Percentiles rank a stretch among this genome's conserved stretches.
These are phyloP conservation scores for Talaromyces pinophilus DNA, from an alignment of 2,329 filamentous ascomycete genomes.

Conservation along the genomic window DNA sequence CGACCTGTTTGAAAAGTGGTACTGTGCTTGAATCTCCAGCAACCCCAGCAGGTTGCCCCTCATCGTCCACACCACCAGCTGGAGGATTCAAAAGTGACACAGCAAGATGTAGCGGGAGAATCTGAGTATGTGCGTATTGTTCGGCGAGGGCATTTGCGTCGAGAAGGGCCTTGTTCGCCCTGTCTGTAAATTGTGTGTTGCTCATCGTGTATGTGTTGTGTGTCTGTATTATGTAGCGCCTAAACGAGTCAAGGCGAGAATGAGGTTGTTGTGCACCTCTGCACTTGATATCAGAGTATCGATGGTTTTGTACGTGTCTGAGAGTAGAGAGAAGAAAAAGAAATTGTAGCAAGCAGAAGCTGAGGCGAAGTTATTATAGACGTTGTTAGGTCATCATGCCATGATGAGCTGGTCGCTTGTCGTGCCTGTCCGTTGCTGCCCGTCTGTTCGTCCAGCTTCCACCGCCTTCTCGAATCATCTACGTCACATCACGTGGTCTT, in stretches of 20 bases:
- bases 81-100: slow-evolving; percentile 54
- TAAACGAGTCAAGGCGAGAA: slow-evolving; percentile 1
- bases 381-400: neutral
- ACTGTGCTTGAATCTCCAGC: slow-evolving; percentile 61
- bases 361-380: slow-evolving; percentile 17
- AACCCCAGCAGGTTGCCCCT: slow-evolving; percentile 69
- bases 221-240: neutral
- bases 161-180: slow-evolving; percentile 83
- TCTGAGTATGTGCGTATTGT: slow-evolving; percentile 87
- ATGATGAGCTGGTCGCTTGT: neutral
- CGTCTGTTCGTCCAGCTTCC: slow-evolving; percentile 23
- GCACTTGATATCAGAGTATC: neutral
- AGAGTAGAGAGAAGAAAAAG: neutral
- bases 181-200: slow-evolving; percentile 76
- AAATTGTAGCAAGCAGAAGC: neutral
- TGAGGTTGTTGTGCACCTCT: neutral
- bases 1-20: slow-evolving; percentile 90
- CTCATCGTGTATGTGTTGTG: slow-evolving; percentile 35
- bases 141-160: slow-evolving; percentile 86
- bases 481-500: slow-evolving; percentile 23
- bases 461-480: slow-evolving; percentile 21
- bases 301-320: neutral
- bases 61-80: slow-evolving; percentile 49
- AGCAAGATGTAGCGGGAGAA: slow-evolving; percentile 86
- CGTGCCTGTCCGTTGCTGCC: slow-evolving; percentile 9